Evolutionary conservation across 768 basidiomycete genomes (phyloP), one percentile per base, ranked within the genome.

Genomic region (Psilocybe sp.): DNA sequence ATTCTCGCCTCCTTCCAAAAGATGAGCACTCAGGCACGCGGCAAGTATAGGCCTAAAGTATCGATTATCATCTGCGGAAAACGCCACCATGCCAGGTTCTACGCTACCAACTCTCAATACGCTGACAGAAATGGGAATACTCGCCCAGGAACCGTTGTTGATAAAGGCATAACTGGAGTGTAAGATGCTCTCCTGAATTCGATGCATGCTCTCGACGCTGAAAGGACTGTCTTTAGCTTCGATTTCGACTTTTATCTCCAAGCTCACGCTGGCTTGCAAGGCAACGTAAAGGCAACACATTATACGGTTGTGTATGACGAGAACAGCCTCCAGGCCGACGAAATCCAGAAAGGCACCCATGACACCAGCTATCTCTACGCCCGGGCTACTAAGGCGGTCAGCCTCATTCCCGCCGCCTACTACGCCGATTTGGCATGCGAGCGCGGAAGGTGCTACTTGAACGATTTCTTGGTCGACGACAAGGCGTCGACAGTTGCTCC

Each of bases 341-440:
- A 80, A 13, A 69, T 92, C 10, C 91, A 93, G 61, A 74, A 82
- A 51, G 85, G 89, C 1, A 82, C 87, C 0, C 79, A 92, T 60
- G 72, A 81, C 47, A 66, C 75, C 12, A 82, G 82, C 57, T 92
- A 91, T 60, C 71, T 89, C 12, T 94, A 89, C 56, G 89, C 86
- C 0, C 79, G 91, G 4, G 89, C 90, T 0, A 94, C 89, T 3
- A 86, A 88, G 58, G 85, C 89, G 0, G 92, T 94, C 28, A 89
- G 87, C 60, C 70, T 92, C 18, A 75, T 91, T 10, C 89, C 90
- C 0, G 78, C 89, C 0, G 89, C 89, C 0, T 89, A 89, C 60
- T 90, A 89, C 57, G 85, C 88, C 6, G 89, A 92, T 66, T 66
- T 92, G 44, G 90, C 88, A 1, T 91, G 89, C 62, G 89, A 92